Evolutionary conservation across 2,329 filamentous ascomycete genomes (phyloP), one percentile per base, ranked within the genome.

Genomic region (Arthrocladium fulminans): DNA sequence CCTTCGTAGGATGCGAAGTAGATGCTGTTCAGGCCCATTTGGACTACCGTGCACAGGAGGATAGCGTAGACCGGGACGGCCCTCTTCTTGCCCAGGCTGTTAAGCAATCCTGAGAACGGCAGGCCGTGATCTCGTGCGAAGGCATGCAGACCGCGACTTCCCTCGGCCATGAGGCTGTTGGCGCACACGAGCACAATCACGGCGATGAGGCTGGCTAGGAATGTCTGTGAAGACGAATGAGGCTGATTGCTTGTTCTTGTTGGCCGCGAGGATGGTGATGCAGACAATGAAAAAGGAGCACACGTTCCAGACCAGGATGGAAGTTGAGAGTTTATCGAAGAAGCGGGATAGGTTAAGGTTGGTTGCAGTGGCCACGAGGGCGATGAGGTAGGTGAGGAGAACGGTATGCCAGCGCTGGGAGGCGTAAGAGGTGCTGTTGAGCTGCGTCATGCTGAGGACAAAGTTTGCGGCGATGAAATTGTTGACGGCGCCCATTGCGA

Each of bases 381-480:
- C 70, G 29, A 77, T 65, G 7, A 68, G 59, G 50, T 76, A 79
- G 2, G 75, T 68, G 0, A 78, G 64, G 2, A 79, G 63, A 0
- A 76, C 73, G 0, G 72, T 74, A 51, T 79, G 75, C 75, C 76
- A 79, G 29, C 75, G 66, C 53, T 77, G 63, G 47, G 79, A 78
- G 1, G 61, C 67, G 51, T 73, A 79, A 8, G 61, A 60, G 0
- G 72, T 72, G 49, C 74, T 69, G 44, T 73, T 71, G 5, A 79
- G 63, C 32, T 77, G 75, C 8, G 72, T 73, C 54, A 73, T 69
- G 3, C 75, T 76, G 1, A 79, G 69, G 25, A 78, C 63, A 59
- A 79, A 79, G 49, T 78, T 77, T 13, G 74, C 71, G 1, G 65
- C 67, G 47, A 79, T 72, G 47, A 57, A 58, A 38, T 59, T 53